Evolutionary conservation across 139 green algal genomes (phyloP).

Genomic region (Haematococcus sp.): DNA sequence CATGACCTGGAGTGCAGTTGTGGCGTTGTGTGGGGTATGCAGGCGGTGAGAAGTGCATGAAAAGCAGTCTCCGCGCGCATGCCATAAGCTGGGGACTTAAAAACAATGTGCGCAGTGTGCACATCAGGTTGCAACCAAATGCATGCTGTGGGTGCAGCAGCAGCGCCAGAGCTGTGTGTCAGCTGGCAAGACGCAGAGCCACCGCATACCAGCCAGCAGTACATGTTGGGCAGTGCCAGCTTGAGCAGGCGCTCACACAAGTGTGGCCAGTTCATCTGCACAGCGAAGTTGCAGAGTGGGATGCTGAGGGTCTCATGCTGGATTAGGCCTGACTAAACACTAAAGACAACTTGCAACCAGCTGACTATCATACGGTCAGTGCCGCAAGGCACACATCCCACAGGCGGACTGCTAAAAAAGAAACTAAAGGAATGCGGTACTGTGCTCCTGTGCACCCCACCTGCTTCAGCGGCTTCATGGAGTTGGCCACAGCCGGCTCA

Average conservation of each 20-base stretch:
- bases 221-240: slow-evolving; percentile 86
- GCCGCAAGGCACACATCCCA: no score
- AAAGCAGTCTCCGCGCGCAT: background rate
- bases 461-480: slow-evolving; percentile 47
- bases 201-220: slow-evolving; percentile 77
- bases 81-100: no score
- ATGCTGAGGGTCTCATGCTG: background rate
- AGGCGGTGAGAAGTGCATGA: background rate
- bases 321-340: no score
- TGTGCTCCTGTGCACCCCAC: no score
- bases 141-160: background rate
- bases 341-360: no score
- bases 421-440: no score
- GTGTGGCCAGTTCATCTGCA: slow-evolving; percentile 60
- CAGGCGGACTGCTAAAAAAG: no score
- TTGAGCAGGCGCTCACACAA: slow-evolving; percentile 88
- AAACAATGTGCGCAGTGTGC: no score
- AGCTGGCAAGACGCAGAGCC: background rate
- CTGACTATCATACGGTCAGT: no score
- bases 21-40: background rate
- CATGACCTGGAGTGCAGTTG: slow-evolving; percentile 32
- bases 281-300: no score
- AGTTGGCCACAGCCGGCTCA: slow-evolving; percentile 75
- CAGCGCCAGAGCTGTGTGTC: background rate
- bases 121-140: background rate